A percentile compares a stretch with the other conserved stretches of the same genome.
Conservation (phyloP, 2,329 filamentous ascomycete genomes). For the Tetracladium maxilliforme region DNA sequence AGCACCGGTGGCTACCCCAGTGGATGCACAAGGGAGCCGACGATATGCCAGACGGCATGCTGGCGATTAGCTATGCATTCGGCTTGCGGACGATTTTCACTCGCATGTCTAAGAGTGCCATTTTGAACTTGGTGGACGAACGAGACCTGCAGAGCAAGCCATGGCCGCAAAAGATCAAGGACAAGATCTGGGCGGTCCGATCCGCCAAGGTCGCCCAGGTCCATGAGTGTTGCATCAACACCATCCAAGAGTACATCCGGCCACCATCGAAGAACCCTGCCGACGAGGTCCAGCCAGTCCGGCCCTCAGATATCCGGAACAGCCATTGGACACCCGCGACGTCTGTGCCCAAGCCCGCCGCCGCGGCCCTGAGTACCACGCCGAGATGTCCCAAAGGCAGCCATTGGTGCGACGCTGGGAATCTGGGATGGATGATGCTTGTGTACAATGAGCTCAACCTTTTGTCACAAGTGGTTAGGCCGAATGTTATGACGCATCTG, state of each 20-base stretch:
- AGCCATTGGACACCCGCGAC: background rate
- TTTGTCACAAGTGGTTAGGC: too few relatives aligned
- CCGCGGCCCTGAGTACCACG: conserved; percentile 16
- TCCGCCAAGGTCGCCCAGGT: conserved; percentile 34
- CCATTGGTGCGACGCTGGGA: conserved; percentile 34
- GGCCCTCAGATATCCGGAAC: background rate
- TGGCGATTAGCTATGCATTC: conserved; percentile 38
- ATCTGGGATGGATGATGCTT: conserved; percentile 39
- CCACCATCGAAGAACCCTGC: conserved; percentile 5
- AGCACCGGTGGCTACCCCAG: conserved; percentile 34
- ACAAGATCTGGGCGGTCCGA: conserved; percentile 31
- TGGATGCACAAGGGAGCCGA: conserved; percentile 32
- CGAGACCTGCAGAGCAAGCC: conserved; percentile 23
- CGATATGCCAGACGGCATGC: conserved; percentile 31
- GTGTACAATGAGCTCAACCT: conserved; percentile 30
- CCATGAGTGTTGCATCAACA: conserved; percentile 25
- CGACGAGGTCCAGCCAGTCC: conserved; percentile 1
- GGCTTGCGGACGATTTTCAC: conserved; percentile 31
- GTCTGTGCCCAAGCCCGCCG: conserved; percentile 6
- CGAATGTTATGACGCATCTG: conserved; percentile 21
- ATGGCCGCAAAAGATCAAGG: conserved; percentile 31
- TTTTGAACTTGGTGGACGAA: conserved; percentile 28
- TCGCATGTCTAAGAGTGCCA: conserved; percentile 30
- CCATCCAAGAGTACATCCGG: conserved; percentile 29
- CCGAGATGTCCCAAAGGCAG: conserved; percentile 33